Percentiles rank a stretch among this genome's conserved stretches.
phyloP scores from a whole-genome alignment of 2,329 filamentous ascomycete genomes.

The Cercospora beticola region DNA sequence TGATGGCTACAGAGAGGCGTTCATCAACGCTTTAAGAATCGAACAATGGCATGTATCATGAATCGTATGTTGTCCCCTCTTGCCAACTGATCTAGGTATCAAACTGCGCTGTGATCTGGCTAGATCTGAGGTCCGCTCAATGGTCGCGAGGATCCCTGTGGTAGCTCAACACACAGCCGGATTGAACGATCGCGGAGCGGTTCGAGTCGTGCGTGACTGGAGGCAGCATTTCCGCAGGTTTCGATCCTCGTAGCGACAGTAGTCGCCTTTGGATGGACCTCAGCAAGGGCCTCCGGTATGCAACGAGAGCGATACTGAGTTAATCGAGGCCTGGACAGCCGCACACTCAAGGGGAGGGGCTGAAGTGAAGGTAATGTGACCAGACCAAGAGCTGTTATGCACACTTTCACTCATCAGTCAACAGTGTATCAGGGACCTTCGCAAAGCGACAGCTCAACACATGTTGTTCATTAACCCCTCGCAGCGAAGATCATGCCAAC shows the following conservation, averaged over 20 bases:
- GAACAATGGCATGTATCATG: constrained; percentile 10
- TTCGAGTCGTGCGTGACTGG: not conserved
- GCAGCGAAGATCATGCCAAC: not conserved
- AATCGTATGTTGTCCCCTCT: not conserved
- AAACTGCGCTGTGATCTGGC: not conserved
- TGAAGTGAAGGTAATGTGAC: not conserved
- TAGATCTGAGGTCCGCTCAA: not conserved
- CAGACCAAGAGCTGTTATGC: not conserved
- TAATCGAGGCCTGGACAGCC: not conserved
- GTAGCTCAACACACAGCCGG: not conserved
- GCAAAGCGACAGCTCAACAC: not conserved
- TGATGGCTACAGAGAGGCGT: constrained; percentile 3
- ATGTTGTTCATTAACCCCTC: not conserved
- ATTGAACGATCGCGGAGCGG: not conserved
- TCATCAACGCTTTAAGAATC: not conserved
- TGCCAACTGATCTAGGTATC: not conserved
- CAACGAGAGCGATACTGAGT: not conserved
- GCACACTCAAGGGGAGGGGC: not conserved
- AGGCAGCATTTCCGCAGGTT: not conserved
- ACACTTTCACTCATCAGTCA: not conserved
- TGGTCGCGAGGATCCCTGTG: not conserved
- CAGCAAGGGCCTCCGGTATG: not conserved
- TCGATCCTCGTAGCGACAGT: not conserved
- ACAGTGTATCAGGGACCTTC: not conserved
- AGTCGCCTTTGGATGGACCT: not conserved